These are phyloP conservation scores for Starmera amethionina DNA, from an alignment of 805 yeast genomes.

Conservation along the genomic window DNA sequence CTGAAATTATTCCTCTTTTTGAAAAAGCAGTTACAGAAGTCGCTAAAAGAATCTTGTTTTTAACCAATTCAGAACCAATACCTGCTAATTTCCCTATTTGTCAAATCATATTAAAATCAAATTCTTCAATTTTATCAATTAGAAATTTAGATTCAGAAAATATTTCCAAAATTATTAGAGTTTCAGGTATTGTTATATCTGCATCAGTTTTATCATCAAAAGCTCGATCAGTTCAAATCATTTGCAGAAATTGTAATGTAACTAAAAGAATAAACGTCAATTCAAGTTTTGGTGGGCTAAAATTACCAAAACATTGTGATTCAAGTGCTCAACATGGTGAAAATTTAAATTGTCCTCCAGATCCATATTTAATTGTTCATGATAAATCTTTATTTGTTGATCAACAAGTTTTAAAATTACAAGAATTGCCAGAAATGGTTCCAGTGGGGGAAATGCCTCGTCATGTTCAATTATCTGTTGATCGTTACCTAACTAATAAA, in stretches of 20 bases:
- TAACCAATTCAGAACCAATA: conserved; percentile 39
- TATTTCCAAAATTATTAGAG: conserved; percentile 80
- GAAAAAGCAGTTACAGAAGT: conserved; percentile 79
- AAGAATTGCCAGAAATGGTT: conserved; percentile 96
- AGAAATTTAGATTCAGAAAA: conserved; percentile 80
- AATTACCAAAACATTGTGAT: conserved; percentile 59
- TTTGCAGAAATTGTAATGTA: conserved; percentile 85
- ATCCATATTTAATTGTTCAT: conserved; percentile 89
- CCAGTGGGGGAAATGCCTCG: conserved; percentile 99
- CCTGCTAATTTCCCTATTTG: conserved; percentile 57
- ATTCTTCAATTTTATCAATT: conserved; percentile 61
- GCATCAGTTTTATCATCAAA: conserved; percentile 83
- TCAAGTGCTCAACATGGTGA: conserved; percentile 43
- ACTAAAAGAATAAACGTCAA: conserved; percentile 53
- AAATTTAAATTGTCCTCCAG: conserved; percentile 66
- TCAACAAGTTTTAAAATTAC: conserved; percentile 88
- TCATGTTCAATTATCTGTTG: conserved; percentile 78
- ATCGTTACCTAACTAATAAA: conserved; percentile 79
- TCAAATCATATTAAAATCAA: conserved; percentile 69
- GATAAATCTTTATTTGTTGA: conserved; percentile 91
- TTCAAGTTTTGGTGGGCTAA: conserved; percentile 63
- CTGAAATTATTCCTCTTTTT: conserved; percentile 77
- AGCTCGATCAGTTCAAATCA: conserved; percentile 72
- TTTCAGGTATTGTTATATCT: conserved; percentile 89
- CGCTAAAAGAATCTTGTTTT: conserved; percentile 53